Percentiles rank a stretch among this genome's conserved stretches.
phyloP scores from a whole-genome alignment of 306 rosid genomes.

The Psophocarpus tetragonolobus region DNA sequence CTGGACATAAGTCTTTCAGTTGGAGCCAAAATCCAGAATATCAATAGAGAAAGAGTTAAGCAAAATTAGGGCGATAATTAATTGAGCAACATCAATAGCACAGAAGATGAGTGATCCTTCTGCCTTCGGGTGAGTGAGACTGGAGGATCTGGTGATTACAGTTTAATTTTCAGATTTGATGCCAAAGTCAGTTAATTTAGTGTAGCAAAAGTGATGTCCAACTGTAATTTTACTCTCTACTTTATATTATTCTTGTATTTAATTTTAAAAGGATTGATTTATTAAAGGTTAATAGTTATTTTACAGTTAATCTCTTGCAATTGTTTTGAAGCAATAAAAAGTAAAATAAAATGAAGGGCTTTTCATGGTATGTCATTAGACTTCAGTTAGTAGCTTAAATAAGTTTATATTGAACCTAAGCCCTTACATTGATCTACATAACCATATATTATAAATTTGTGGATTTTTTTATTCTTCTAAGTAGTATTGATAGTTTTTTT shows the following conservation, averaged over 20 bases:
- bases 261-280: neutral
- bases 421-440: too few relatives aligned
- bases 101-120: slow-evolving; percentile 73
- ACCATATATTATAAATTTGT: too few relatives aligned
- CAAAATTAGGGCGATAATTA: slow-evolving; percentile 57
- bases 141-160: slow-evolving; percentile 61
- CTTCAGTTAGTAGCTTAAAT: too few relatives aligned
- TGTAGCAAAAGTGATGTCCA: neutral
- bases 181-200: slow-evolving; percentile 1
- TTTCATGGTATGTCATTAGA: too few relatives aligned
- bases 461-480: too few relatives aligned
- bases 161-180: slow-evolving; percentile 36
- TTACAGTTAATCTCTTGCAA: neutral
- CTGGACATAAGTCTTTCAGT: slow-evolving; percentile 36
- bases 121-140: slow-evolving; percentile 83
- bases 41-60: slow-evolving; percentile 67
- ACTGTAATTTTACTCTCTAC: neutral
- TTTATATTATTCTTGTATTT: neutral
- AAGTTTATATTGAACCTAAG: too few relatives aligned
- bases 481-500: too few relatives aligned
- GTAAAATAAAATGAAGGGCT: too few relatives aligned
- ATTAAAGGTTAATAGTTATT: neutral
- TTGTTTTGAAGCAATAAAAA: too few relatives aligned
- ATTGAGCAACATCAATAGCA: slow-evolving; percentile 62
- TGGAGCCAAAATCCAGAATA: slow-evolving; percentile 59